Percentiles rank a stretch among this genome's conserved stretches.
phyloP scores from a whole-genome alignment of 768 basidiomycete species.

The Tulasnella calospora region DNA sequence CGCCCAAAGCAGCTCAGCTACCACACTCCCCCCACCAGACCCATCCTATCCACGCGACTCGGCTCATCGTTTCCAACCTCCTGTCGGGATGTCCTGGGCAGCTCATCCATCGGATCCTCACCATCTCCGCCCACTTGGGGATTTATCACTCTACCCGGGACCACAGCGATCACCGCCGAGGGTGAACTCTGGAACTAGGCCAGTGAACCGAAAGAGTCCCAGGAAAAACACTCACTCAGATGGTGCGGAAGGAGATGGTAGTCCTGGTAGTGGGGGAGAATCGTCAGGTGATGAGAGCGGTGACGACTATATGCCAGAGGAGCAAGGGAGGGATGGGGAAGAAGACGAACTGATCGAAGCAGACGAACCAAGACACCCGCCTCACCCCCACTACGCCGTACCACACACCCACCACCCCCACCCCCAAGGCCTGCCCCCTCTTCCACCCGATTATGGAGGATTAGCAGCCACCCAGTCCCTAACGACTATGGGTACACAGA shows the following conservation, averaged over 20 bases:
- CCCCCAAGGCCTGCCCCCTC: conserved; percentile 16
- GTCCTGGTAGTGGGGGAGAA: not conserved
- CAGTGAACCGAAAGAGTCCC: not conserved
- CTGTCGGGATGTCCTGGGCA: not conserved
- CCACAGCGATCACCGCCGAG: not conserved
- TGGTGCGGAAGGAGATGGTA: conserved; percentile 1
- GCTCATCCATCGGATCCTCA: not conserved
- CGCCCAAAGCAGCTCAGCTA: not conserved
- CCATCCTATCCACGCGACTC: not conserved
- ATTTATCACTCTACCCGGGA: not conserved
- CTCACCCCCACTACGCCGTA: not conserved
- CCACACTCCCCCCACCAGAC: conserved; percentile 7
- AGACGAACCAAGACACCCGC: conserved; percentile 1
- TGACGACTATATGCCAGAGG: conserved; percentile 11
- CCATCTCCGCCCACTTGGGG: not conserved
- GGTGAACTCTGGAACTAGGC: not conserved
- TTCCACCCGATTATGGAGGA: conserved; percentile 1
- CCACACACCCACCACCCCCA: conserved; percentile 11
- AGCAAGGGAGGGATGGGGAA: not conserved
- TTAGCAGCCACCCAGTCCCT: not conserved
- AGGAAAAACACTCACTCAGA: not conserved
- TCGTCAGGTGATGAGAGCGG: conserved; percentile 3
- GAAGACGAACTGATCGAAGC: conserved; percentile 6
- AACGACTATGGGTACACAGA: not conserved
- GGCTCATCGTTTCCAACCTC: conserved; percentile 1